Conservation (phyloP, 768 basidiomycete genomes). For the Termitomyces sp. region DNA sequence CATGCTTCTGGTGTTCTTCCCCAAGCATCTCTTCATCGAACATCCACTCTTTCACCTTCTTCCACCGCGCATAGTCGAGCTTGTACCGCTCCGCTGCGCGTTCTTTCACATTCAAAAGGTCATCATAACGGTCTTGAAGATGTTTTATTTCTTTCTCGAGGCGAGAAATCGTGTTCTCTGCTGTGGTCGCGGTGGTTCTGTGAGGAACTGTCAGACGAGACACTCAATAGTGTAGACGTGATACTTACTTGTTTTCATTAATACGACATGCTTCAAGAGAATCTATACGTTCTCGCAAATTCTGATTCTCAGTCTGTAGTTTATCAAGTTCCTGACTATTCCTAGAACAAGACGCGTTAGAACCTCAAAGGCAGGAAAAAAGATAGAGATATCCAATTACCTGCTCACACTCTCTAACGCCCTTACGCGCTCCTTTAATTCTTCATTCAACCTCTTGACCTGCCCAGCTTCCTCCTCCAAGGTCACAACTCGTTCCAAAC, state of each 20-base stretch:
- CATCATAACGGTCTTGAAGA: conserved; percentile 38
- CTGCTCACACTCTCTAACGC: background rate
- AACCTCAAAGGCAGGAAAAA: background rate
- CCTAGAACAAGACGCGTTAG: background rate
- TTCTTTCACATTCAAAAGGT: conserved; percentile 34
- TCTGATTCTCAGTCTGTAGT: background rate
- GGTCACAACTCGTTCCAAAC: conserved; percentile 25
- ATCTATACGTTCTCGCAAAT: background rate
- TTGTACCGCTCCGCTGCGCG: conserved; percentile 43
- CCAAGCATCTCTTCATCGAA: conserved; percentile 26
- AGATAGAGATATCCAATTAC: background rate
- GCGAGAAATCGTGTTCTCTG: conserved; percentile 1
- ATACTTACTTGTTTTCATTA: conserved; percentile 7
- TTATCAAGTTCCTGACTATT: background rate
- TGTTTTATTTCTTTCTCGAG: conserved; percentile 23
- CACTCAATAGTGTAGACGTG: background rate
- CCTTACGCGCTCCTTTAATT: conserved; percentile 9
- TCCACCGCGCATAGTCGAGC: conserved; percentile 49
- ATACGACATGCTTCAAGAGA: background rate
- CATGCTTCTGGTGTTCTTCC: conserved; percentile 3
- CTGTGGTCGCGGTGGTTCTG: background rate
- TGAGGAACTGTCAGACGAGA: background rate
- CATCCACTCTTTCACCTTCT: conserved; percentile 36
- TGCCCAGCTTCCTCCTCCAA: conserved; percentile 23
- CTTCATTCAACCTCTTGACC: conserved; percentile 18